Evolutionary conservation across 106 monocot genomes (phyloP).

Genomic region (Platanthera guangdongensis): DNA sequence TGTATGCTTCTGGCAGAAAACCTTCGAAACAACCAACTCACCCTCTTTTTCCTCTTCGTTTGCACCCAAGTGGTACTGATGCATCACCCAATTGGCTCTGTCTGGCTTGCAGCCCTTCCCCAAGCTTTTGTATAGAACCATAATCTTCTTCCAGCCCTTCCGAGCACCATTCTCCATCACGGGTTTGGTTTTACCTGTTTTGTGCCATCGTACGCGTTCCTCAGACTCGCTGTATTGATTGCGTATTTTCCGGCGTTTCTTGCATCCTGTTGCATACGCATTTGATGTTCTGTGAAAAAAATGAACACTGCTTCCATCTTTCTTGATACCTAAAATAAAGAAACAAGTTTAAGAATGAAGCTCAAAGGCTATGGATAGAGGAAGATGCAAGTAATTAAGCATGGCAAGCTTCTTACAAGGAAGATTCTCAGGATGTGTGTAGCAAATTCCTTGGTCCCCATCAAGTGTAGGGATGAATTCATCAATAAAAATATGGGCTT

Average conservation of each 20-base stretch:
- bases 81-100: slow-evolving; percentile 96
- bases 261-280: slow-evolving; percentile 72
- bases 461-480: slow-evolving; percentile 86
- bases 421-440: slow-evolving; percentile 91
- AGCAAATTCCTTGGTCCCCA: slow-evolving; percentile 80
- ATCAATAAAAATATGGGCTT: slow-evolving; percentile 69
- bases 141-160: slow-evolving; percentile 89
- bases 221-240: slow-evolving; percentile 17
- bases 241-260: slow-evolving; percentile 74
- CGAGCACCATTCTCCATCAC: slow-evolving; percentile 60
- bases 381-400: not conserved
- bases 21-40: slow-evolving; percentile 79
- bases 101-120: slow-evolving; percentile 55
- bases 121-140: slow-evolving; percentile 77
- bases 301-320: slow-evolving; percentile 82
- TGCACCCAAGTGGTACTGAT: slow-evolving; percentile 87
- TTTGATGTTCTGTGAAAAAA: slow-evolving; percentile 83
- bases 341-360: not conserved
- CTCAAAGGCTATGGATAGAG: not conserved
- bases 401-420: slow-evolving; percentile 44
- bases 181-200: slow-evolving; percentile 90
- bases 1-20: slow-evolving; percentile 48
- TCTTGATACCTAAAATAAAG: slow-evolving; percentile 50
- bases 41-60: slow-evolving; percentile 89
- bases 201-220: slow-evolving; percentile 80